Evolutionary conservation across 2,329 filamentous ascomycete genomes (phyloP).

Genomic region (Leptographium galeiforme): DNA sequence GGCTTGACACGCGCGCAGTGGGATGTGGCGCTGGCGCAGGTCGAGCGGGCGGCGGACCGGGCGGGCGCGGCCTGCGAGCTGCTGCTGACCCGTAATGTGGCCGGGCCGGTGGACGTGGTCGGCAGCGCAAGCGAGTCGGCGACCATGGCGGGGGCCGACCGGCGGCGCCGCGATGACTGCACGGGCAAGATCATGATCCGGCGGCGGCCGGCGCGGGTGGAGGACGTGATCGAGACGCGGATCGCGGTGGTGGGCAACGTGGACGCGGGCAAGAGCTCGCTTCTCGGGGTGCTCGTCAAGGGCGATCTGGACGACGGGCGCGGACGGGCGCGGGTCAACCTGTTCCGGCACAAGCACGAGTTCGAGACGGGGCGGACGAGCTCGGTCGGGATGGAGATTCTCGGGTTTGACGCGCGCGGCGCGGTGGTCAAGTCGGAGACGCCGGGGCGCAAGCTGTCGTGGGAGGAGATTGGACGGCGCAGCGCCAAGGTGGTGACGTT

Average conservation of each 20-base stretch:
- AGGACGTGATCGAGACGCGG: slow-evolving; percentile 87
- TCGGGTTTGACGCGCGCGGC: slow-evolving; percentile 86
- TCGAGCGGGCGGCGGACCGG: slow-evolving; percentile 51
- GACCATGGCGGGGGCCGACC: slow-evolving; percentile 16
- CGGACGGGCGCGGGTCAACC: slow-evolving; percentile 83
- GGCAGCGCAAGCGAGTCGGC: not conserved
- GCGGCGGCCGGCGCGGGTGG: slow-evolving; percentile 56
- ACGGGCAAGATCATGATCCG: slow-evolving; percentile 82
- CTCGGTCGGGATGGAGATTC: slow-evolving; percentile 96
- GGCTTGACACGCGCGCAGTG: slow-evolving; percentile 61
- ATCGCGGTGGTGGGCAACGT: slow-evolving; percentile 97
- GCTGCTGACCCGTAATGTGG: slow-evolving; percentile 82
- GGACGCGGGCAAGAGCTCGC: slow-evolving; percentile 91
- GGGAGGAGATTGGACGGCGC: slow-evolving; percentile 94
- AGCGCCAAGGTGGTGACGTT: slow-evolving; percentile 96
- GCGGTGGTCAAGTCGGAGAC: slow-evolving; percentile 70
- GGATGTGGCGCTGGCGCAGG: slow-evolving; percentile 52
- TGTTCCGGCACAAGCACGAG: slow-evolving; percentile 97
- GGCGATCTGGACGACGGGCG: slow-evolving; percentile 89
- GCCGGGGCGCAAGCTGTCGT: slow-evolving; percentile 72
- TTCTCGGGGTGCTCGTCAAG: slow-evolving; percentile 91
- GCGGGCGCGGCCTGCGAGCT: slow-evolving; percentile 64
- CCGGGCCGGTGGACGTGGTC: slow-evolving; percentile 55
- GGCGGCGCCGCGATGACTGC: slow-evolving; percentile 54
- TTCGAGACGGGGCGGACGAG: slow-evolving; percentile 91